Evolutionary conservation across 2,329 filamentous ascomycete genomes (phyloP).

Genomic region (Beauveria australis): DNA sequence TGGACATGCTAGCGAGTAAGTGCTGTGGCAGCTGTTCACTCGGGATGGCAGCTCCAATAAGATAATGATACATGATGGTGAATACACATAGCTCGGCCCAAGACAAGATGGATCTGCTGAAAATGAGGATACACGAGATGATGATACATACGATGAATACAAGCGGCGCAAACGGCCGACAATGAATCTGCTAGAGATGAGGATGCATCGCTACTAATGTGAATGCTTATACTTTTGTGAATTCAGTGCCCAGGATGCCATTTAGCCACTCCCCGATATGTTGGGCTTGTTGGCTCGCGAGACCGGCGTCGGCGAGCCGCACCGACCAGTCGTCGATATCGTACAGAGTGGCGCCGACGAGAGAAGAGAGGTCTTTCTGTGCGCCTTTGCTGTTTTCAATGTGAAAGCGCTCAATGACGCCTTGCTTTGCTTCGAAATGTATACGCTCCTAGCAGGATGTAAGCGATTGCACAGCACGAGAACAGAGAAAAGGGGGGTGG

Average conservation of each 20-base stretch:
- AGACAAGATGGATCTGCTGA: neutral
- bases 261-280: slow-evolving; percentile 8
- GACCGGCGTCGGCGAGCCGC: slow-evolving; percentile 1
- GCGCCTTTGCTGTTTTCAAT: neutral
- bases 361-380: neutral
- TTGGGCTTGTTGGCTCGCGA: neutral
- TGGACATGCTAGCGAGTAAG: neutral
- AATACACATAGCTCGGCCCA: neutral
- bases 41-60: neutral
- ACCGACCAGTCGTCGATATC: slow-evolving; percentile 8
- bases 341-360: slow-evolving; percentile 6
- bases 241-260: slow-evolving; percentile 1
- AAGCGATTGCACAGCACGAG: neutral
- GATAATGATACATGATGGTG: neutral
- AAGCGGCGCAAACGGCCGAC: neutral
- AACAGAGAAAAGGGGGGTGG: no score
- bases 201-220: neutral
- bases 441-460: slow-evolving; percentile 8
- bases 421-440: slow-evolving; percentile 10
- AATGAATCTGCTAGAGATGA: neutral
- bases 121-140: neutral
- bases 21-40: neutral
- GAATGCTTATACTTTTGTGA: neutral
- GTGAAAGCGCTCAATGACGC: slow-evolving; percentile 6
- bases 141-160: neutral